Base-by-base conservation (phyloP, 2,329 filamentous ascomycete genomes). In the Sphaerostilbella broomeana region DNA sequence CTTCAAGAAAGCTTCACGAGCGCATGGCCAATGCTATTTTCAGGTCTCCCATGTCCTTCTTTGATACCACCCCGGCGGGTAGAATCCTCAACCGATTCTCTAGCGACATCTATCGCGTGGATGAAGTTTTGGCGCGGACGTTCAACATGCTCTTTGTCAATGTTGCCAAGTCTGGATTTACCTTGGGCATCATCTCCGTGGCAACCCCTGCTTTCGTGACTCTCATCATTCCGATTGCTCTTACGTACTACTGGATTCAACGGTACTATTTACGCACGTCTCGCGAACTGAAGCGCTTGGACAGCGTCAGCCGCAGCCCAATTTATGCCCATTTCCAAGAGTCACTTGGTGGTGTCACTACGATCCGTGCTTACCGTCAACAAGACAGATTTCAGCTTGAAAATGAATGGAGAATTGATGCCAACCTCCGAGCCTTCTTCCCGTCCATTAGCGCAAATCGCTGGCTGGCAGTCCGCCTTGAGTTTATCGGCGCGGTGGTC, bases 271-370 rank as follows among this genome's bases (percentile, higher is more conserved):
- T 98, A 34, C 79, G 89, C 47, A 95, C 92, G 11, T 98, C 92
- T 43, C 84, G 94, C 47, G 94, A 98, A 67, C 74, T 98, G 48
- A 98, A 98, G 71, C 78, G 92, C 49, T 73, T 98, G 43, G 92
- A 98, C 64, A 95, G 89, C 59, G 84, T 97, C 51, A 95, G 84
- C 59, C 82, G 88, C 53, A 95, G 89, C 60, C 94, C 94, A 18
- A 94, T 98, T 53, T 98, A 89, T 61, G 92, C 92, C 6, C 94
- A 98, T 62, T 98, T 98, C 68, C 92, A 98, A 59, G 94, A 98
- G 65, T 94, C 88, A 2, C 76, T 98, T 8, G 90, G 87, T 46
- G 92, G 92, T 29, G 84, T 95, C 57, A 86, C 86, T 44, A 98
- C 92, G 9, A 97, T 98, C 56, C 84, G 94, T 49, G 94, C 92